Base-by-base conservation (phyloP, 345 rosid genomes). In the Luvunga scandens region DNA sequence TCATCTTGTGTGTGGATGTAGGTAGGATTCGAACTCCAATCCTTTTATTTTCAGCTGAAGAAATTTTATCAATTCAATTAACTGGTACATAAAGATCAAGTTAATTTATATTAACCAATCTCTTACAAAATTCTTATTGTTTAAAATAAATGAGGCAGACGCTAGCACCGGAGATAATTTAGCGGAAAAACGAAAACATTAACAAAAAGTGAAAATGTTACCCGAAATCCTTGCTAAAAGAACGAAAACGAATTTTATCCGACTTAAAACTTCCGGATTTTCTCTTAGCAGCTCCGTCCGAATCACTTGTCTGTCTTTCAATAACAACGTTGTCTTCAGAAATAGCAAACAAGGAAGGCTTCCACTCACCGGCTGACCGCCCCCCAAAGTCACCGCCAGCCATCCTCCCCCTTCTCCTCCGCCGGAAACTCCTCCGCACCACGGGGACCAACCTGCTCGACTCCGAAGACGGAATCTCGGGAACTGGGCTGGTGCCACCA, bases 261-360 rank as follows among this genome's bases (percentile, higher is more conserved):
- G 27, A 38, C 7, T 81, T 73, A 22, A 83, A 76, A 33, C 75
- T 77, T 1, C 73, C 75, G 45, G 65, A 80, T 75, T 86, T 86
- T 77, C 85, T 79, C 67, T 78, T 83, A 1, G 74, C 86, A 77
- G 33, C 67, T 67, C 74, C 82, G 61, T 79, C 60, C 27, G 36
- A 5, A 22, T 45, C 57, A 6, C 68, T 73, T 70, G 75, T 64
- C 63, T 83, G 57, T 66, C 61, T 81, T 36, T 72, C 82, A 62
- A 61, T 71, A 75, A 39, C 80, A 76, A 83, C 79, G 45, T 70
- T 85, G 70, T 88, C 85, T 84, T 94, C 98, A 0, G 92, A 86
- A 77, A 94, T 94, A 34, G 87, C 78, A 36, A 70, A 21, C 61
- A 94, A 82, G 9, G 94, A 82, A 4, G 98, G 98, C 80, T 79